Evolutionary conservation across 169 alveolate species (phyloP).

Genomic region (Plasmodium ovale): DNA sequence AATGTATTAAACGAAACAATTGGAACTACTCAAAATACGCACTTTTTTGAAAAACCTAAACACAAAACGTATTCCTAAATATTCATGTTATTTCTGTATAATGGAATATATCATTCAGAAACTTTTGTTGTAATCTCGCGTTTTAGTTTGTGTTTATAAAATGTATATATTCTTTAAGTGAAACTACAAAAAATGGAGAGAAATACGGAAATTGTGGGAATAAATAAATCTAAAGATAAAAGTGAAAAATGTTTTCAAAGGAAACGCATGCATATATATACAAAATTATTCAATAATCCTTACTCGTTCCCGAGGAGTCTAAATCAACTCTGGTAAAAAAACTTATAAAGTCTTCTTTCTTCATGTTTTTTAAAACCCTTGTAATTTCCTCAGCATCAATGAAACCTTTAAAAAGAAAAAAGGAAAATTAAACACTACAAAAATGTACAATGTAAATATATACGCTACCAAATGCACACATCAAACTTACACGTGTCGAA

Average conservation of each 20-base stretch:
- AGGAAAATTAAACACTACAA: conserved; percentile 14
- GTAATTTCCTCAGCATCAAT: conserved; percentile 69
- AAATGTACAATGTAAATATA: not conserved
- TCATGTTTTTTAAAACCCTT: conserved; percentile 51
- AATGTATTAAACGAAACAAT: not conserved
- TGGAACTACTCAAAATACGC: not conserved
- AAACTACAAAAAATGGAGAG: conserved; percentile 43
- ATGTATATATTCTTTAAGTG: conserved; percentile 44
- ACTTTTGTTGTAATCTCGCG: not conserved
- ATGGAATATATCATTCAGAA: too few relatives aligned
- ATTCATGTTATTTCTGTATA: too few relatives aligned
- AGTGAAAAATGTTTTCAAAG: not conserved
- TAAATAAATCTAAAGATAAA: not conserved
- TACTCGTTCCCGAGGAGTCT: conserved; percentile 73
- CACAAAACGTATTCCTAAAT: not conserved
- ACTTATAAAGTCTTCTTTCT: conserved; percentile 43
- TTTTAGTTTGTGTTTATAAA: conserved; percentile 40
- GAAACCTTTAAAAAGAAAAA: conserved; percentile 23
- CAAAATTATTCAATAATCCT: not conserved
- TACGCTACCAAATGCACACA: not conserved
- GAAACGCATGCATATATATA: not conserved
- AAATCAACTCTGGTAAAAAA: conserved; percentile 51
- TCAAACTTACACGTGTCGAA: not conserved
- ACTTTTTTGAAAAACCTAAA: not conserved
- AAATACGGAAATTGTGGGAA: too few relatives aligned